Percentiles rank a stretch among this genome's conserved stretches.
These are phyloP conservation scores for Botrytis hyacinthi DNA, from an alignment of 2,329 filamentous ascomycete genomes.

Conservation along the genomic window DNA sequence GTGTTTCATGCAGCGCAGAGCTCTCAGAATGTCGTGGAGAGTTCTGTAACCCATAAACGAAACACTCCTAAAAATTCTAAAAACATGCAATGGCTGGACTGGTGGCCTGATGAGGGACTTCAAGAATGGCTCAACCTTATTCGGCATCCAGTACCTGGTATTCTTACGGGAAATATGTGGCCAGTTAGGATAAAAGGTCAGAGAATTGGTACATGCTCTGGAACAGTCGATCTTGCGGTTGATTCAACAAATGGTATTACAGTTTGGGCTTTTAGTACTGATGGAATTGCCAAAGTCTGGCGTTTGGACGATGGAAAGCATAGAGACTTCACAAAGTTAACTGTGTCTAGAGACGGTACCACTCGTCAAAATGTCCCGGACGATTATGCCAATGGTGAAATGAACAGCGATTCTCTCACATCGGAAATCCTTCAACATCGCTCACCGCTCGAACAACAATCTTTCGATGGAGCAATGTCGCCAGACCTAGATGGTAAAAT, in stretches of 20 bases:
- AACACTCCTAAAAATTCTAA: slow-evolving; percentile 17
- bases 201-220: slow-evolving; percentile 46
- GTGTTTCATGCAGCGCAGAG: slow-evolving; percentile 45
- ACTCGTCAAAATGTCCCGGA: slow-evolving; percentile 29
- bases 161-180: slow-evolving; percentile 42
- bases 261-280: slow-evolving; percentile 51
- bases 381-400: slow-evolving; percentile 24
- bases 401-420: not conserved
- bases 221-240: slow-evolving; percentile 51
- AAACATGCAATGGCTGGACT: slow-evolving; percentile 39
- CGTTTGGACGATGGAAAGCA: slow-evolving; percentile 42
- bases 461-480: slow-evolving; percentile 30
- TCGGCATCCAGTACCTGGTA: slow-evolving; percentile 25
- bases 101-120: slow-evolving; percentile 42
- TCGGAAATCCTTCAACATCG: slow-evolving; percentile 8
- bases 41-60: slow-evolving; percentile 21
- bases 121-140: slow-evolving; percentile 40
- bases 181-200: slow-evolving; percentile 51
- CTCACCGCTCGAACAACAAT: slow-evolving; percentile 19
- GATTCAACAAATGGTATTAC: slow-evolving; percentile 46
- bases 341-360: slow-evolving; percentile 36
- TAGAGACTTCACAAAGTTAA: slow-evolving; percentile 19
- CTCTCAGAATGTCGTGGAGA: slow-evolving; percentile 20
- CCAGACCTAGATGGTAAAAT: slow-evolving; percentile 27
- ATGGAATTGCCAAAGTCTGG: slow-evolving; percentile 47